Evolutionary conservation across 768 basidiomycete genomes (phyloP).

Genomic region (Tricholoma matsutake): DNA sequence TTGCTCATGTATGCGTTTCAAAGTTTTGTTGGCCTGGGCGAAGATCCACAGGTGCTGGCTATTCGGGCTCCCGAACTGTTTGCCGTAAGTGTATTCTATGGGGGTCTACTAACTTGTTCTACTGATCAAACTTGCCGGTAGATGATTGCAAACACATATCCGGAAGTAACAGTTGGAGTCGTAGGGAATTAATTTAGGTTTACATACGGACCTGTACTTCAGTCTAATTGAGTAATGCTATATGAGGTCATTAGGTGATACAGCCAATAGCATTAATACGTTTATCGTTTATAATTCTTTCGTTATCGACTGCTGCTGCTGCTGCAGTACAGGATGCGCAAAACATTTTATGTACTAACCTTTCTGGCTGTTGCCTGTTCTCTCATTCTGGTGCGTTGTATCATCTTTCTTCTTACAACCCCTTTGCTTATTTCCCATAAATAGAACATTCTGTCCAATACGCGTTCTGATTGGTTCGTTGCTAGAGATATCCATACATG

Average conservation of each 20-base stretch:
- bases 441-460: conserved; percentile 57
- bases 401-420: background rate
- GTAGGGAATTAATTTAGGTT: conserved; percentile 23
- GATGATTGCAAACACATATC: conserved; percentile 69
- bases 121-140: conserved; percentile 21
- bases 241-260: too few species aligned
- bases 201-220: too few species aligned
- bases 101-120: background rate
- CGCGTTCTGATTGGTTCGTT: conserved; percentile 61
- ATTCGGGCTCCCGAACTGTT: conserved; percentile 72
- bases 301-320: too few species aligned
- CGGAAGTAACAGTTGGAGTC: conserved; percentile 66
- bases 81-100: conserved; percentile 36
- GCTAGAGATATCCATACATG: background rate
- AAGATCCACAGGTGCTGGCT: conserved; percentile 78
- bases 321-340: conserved; percentile 64
- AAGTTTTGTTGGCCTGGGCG: conserved; percentile 82
- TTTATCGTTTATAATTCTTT: too few species aligned
- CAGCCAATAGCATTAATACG: too few species aligned
- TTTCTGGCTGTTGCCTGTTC: conserved; percentile 53
- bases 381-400: conserved; percentile 47
- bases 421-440: background rate
- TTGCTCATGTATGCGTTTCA: conserved; percentile 19
- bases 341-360: conserved; percentile 64
- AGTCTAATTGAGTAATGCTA: too few species aligned